Conservation (phyloP, 2,329 filamentous ascomycete genomes). For the Curvularia hawaiiensis region DNA sequence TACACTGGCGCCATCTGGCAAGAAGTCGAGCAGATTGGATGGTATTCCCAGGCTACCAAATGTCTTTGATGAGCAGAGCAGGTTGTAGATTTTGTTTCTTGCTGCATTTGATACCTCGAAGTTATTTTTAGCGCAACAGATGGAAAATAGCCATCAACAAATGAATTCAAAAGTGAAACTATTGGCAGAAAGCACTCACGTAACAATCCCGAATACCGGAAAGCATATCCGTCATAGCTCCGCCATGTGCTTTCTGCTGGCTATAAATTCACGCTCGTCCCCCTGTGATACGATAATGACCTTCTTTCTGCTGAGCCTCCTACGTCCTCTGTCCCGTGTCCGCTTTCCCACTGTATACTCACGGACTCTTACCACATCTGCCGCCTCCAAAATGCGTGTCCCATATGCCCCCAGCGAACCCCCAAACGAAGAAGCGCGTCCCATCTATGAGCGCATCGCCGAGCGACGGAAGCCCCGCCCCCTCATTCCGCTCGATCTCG, state of each 20-base stretch:
- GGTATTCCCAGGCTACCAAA: conserved; percentile 41
- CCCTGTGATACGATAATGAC: neutral
- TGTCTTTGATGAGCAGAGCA: conserved; percentile 30
- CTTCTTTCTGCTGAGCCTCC: neutral
- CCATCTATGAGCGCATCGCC: conserved; percentile 58
- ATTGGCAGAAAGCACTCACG: neutral
- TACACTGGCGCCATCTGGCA: conserved; percentile 53
- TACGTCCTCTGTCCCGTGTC: neutral
- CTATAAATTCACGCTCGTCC: conserved; percentile 7
- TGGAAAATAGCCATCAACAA: neutral
- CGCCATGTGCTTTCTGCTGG: conserved; percentile 4
- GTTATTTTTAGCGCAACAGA: conserved; percentile 20
- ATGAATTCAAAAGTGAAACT: conserved; percentile 1
- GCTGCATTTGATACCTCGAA: conserved; percentile 16
- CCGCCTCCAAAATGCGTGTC: conserved; percentile 57
- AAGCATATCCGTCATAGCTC: conserved; percentile 11
- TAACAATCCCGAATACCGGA: conserved; percentile 6
- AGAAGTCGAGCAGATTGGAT: conserved; percentile 38
- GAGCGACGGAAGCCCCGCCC: conserved; percentile 57
- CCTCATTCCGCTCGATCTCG: conserved; percentile 61
- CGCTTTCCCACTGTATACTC: neutral
- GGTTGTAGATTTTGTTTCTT: conserved; percentile 27
- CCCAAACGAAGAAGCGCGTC: conserved; percentile 52
- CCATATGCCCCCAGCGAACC: conserved; percentile 59
- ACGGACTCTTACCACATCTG: conserved; percentile 13